phyloP scores from a whole-genome alignment of 768 basidiomycete species.

The Cystobasidium ongulense region DNA sequence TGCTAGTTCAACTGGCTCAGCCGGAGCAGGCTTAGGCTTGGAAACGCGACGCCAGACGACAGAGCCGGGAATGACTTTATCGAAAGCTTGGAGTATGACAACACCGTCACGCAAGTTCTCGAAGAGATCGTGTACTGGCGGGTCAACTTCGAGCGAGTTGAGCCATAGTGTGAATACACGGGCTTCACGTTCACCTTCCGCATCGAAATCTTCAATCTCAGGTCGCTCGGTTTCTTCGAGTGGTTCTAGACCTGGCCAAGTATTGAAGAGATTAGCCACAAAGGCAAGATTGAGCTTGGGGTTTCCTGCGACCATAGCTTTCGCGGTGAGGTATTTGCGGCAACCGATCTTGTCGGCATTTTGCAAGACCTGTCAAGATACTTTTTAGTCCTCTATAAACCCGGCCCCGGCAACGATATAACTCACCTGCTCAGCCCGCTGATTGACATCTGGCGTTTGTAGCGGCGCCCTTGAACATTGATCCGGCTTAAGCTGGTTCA shows the following conservation, averaged over 20 bases:
- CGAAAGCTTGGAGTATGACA: constrained; percentile 87
- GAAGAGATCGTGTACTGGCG: constrained; percentile 90
- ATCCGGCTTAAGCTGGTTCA: constrained; percentile 91
- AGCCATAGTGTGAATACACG: constrained; percentile 97
- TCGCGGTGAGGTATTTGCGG: constrained; percentile 86
- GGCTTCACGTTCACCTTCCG: constrained; percentile 96
- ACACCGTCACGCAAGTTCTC: constrained; percentile 80
- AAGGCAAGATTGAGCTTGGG: constrained; percentile 96
- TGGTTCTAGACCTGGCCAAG: constrained; percentile 83
- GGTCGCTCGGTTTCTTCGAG: constrained; percentile 90
- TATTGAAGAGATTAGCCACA: constrained; percentile 98
- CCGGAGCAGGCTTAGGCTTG: constrained; percentile 49
- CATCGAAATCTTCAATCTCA: constrained; percentile 94
- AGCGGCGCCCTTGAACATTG: constrained; percentile 84
- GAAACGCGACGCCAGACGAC: constrained; percentile 95
- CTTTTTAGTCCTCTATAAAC: not conserved
- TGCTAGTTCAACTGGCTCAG: constrained; percentile 29
- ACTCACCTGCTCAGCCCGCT: constrained; percentile 71
- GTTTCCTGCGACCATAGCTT: constrained; percentile 85
- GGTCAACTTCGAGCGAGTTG: constrained; percentile 93
- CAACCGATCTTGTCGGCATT: constrained; percentile 91
- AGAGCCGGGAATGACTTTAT: constrained; percentile 83
- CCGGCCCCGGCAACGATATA: not conserved
- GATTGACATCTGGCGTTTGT: constrained; percentile 69
- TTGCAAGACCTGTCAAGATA: constrained; percentile 60